Conservation (phyloP, 2,329 filamentous ascomycete genomes). For the Alternaria longipes region DNA sequence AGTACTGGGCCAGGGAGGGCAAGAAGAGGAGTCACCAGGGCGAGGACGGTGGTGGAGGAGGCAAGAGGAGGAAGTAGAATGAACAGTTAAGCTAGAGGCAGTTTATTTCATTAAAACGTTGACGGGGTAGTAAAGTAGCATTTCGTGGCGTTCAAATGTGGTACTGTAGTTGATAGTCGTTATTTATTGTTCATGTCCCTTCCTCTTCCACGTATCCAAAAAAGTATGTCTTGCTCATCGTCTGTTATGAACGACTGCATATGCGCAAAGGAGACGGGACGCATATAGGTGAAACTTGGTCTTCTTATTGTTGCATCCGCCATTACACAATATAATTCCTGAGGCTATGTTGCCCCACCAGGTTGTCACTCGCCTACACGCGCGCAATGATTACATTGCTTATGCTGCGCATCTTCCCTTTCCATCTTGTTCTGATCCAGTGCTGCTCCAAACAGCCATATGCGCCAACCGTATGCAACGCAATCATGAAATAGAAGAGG, state of each 20-base stretch:
- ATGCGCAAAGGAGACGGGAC: not conserved
- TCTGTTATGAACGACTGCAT: not conserved
- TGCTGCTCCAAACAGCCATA: not conserved
- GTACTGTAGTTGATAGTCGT: not conserved
- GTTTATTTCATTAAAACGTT: not conserved
- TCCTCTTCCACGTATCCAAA: not conserved
- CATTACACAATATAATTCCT: conserved; percentile 9
- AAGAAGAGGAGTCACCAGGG: conserved; percentile 71
- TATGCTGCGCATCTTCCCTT: not conserved
- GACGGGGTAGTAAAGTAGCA: not conserved
- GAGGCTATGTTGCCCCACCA: not conserved
- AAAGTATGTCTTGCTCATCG: not conserved
- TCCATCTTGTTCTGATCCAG: not conserved
- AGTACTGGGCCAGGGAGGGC: conserved; percentile 92
- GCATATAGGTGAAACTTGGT: not conserved
- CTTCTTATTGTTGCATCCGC: conserved; percentile 2
- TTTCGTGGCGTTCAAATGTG: not conserved
- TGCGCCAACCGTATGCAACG: conserved; percentile 3
- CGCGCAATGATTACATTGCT: not conserved
- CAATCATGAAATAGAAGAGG: not conserved
- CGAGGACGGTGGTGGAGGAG: conserved; percentile 51
- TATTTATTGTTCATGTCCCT: not conserved
- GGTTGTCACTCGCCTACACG: not conserved
- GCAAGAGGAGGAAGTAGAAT: conserved; percentile 41
- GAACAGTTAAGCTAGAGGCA: not conserved